Evolutionary conservation across 805 yeast species (phyloP).

Genomic region (Saturnispora ahearnii): DNA sequence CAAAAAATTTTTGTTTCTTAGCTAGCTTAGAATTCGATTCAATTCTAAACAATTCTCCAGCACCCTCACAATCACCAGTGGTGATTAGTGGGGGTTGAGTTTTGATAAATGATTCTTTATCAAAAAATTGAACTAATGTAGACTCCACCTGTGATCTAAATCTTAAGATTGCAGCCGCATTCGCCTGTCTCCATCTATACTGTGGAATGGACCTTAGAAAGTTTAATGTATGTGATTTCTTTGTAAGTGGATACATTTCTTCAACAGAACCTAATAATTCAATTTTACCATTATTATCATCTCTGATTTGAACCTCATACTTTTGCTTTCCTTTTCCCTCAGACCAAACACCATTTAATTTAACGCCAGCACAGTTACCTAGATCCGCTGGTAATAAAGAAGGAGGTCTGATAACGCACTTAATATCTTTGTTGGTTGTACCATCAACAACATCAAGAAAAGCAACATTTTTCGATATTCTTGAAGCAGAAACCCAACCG

Average conservation of each 20-base stretch:
- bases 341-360: conserved; percentile 28
- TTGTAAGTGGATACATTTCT: conserved; percentile 71
- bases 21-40: conserved; percentile 24
- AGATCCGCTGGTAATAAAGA: conserved; percentile 24
- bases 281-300: conserved; percentile 26
- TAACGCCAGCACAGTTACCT: conserved; percentile 31
- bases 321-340: conserved; percentile 42
- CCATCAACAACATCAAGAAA: conserved; percentile 83
- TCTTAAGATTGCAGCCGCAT: conserved; percentile 58
- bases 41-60: conserved; percentile 78
- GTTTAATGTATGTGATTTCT: conserved; percentile 59
- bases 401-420: conserved; percentile 43
- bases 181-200: conserved; percentile 62
- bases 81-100: conserved; percentile 85
- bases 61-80: conserved; percentile 92
- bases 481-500: conserved; percentile 72
- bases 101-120: conserved; percentile 47
- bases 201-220: conserved; percentile 67
- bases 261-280: conserved; percentile 53
- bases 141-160: conserved; percentile 62
- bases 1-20: conserved; percentile 42
- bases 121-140: conserved; percentile 46
- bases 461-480: conserved; percentile 65
- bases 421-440: conserved; percentile 43
- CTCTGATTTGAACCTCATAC: conserved; percentile 40